Percentiles rank a stretch among this genome's conserved stretches.
Evolutionary conservation across 2,329 filamentous ascomycete genomes (phyloP).

Genomic region (Aureobasidium sp.): DNA sequence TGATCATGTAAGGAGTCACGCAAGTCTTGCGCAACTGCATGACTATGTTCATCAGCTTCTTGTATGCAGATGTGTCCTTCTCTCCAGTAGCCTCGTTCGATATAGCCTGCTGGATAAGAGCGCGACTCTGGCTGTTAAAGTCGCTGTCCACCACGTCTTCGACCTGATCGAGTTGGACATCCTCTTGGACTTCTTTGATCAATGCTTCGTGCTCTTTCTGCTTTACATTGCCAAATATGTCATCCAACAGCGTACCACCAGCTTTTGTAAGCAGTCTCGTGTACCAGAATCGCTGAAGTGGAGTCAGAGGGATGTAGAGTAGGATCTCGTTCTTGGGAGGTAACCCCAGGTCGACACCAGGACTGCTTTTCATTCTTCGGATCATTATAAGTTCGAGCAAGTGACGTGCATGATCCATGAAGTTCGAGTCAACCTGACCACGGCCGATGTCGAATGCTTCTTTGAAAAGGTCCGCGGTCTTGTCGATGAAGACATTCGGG

Average conservation of each 20-base stretch:
- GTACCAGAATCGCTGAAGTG: constrained; percentile 53
- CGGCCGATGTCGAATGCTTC: constrained; percentile 49
- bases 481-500: constrained; percentile 47
- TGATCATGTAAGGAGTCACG: constrained; percentile 47
- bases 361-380: constrained; percentile 48
- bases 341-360: constrained; percentile 46
- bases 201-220: constrained; percentile 36
- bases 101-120: constrained; percentile 34
- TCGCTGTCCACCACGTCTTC: constrained; percentile 27
- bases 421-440: constrained; percentile 45
- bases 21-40: constrained; percentile 51
- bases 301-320: constrained; percentile 50
- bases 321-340: constrained; percentile 51
- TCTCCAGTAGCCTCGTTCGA: constrained; percentile 26
- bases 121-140: constrained; percentile 40
- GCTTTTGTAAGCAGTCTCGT: constrained; percentile 47
- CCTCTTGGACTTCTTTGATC: constrained; percentile 30
- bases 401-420: constrained; percentile 45
- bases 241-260: constrained; percentile 43
- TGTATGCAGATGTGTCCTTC: constrained; percentile 22
- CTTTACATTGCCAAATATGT: constrained; percentile 43
- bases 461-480: constrained; percentile 44
- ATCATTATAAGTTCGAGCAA: constrained; percentile 53
- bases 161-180: constrained; percentile 19
- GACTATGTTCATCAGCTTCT: constrained; percentile 45